Conservation (phyloP, 1,139 yeast species). For the Suhomyces panamericanus region DNA sequence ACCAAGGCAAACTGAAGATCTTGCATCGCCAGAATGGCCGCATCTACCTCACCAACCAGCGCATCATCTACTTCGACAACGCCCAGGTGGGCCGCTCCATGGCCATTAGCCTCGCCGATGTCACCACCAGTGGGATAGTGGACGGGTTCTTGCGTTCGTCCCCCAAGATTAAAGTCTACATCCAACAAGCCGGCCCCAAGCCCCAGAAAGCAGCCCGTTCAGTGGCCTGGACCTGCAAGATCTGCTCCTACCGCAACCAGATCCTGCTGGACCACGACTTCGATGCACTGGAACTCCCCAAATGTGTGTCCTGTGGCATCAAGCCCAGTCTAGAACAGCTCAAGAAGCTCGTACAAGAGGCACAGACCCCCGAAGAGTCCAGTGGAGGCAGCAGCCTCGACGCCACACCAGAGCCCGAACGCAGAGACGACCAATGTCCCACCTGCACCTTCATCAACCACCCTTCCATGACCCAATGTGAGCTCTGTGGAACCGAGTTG, state of each 20-base stretch:
- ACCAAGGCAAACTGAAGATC: constrained; percentile 70
- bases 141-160: constrained; percentile 75
- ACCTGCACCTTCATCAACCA: constrained; percentile 87
- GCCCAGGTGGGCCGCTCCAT: constrained; percentile 45
- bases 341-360: constrained; percentile 1
- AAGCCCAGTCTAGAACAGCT: constrained; percentile 13
- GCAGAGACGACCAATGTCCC: constrained; percentile 59
- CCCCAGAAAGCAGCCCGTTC: not conserved
- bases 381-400: constrained; percentile 5
- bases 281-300: constrained; percentile 43
- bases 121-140: constrained; percentile 47
- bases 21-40: constrained; percentile 70
- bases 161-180: constrained; percentile 60
- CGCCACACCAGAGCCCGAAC: constrained; percentile 5
- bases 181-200: constrained; percentile 17
- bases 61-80: constrained; percentile 75
- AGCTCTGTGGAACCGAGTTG: constrained; percentile 77
- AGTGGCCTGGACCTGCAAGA: constrained; percentile 71
- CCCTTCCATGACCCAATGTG: constrained; percentile 75
- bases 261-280: constrained; percentile 36
- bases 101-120: constrained; percentile 48
- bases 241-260: constrained; percentile 71
- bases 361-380: constrained; percentile 1
- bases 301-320: constrained; percentile 80
- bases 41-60: constrained; percentile 67